Base-by-base conservation (phyloP, 352 stramenopile species). In the Thraustochytrium sp. region DNA sequence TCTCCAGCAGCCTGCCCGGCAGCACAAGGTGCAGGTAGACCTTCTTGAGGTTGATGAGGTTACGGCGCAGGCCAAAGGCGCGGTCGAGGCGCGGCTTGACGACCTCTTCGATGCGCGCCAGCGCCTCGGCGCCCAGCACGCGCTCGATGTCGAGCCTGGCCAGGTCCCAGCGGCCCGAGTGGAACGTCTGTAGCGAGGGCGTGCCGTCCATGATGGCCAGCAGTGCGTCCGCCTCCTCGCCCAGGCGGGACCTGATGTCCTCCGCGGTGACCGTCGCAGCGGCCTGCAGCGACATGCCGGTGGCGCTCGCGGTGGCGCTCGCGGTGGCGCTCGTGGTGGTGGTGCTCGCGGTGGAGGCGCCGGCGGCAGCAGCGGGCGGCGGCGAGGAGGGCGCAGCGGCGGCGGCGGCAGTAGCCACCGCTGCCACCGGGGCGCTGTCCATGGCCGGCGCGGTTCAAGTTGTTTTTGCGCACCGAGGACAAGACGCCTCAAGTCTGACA, bases 1-100 rank as follows among this genome's bases (percentile, higher is more conserved):
- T 64, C 38, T 80, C 23, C 44, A 80, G 44, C 38, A 75, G n/a
- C 23, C 26, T 46, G 8, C 44, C 68, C 11, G 48, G 42, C 18
- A 40, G 76, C 23, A 44, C 23, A 1, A 80, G 40, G 31, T 80
- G 68, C 23, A 80, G 53, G 53, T 80, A 80, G 37, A 80, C 68
- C 44, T 80, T 80, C 26, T 80, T 80, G 1, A 80, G 48, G 53
- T 80, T 80, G 26, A 80, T 44, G 9, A 80, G 42, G 51, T 80
- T 80, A 5, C 42, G 31, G 23, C 68, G 68, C 18, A 80, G 68
- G 31, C 34, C 68, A 2, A 80, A 64, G 3, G 38, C 68, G 37
- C 51, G 11, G 37, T 46, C 68, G 44, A 80, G 23, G 37, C 68
- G 48, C 31, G 68, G 48, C 31, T 63, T 61, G 21, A 64, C 68